Base-by-base conservation (phyloP, 768 basidiomycete species). In the Calocera viscosa region DNA sequence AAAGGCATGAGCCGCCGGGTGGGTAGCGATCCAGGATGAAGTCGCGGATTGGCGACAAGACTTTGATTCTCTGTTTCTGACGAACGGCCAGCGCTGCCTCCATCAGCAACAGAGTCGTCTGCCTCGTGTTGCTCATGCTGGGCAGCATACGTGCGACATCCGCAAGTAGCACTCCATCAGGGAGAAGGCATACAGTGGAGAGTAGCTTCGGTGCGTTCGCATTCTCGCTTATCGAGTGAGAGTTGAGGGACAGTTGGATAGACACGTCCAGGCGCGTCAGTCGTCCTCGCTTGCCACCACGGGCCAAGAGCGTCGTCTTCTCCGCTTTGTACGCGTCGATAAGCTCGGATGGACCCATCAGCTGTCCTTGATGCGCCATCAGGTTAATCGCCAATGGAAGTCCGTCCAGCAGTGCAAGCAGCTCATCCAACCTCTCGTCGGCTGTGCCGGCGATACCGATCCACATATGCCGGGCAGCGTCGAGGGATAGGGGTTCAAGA, bases 151-250 rank as follows among this genome's bases (percentile, higher is more conserved):
- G 53, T 19, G 53, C 26, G 19, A 60, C 26, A 38, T 66, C 30
- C 28, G 49, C 12, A 8, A 66, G 16, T 10, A 24, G 67, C 19
- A 72, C 71, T 0, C 75, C 74, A 17, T 66, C 71, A 0, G 75
- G 75, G 19, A 76, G 71, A 63, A 74, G 65, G 41, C 74, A 68
- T 1, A 76, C 65, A 19, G 72, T 66, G 40, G 68, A 60, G 41
- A 75, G 71, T 12, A 76, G 72, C 2, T 35, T 63, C 12, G 67
- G 26, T 8, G 74, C 73, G 19, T 71, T 67, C n/a, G 72, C 70
- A 41, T 71, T 68, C 14, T 65, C 33, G 65, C 68, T 33, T 64
- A 76, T 67, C 16, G 67, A 67, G 7, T 66, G 34, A 12, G 71
- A 68, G 16, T 70, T 39, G 14, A 75, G 49, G 2, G 74, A 74